Evolutionary conservation across 768 basidiomycete species (phyloP).

Genomic region (Trametes meyenii): DNA sequence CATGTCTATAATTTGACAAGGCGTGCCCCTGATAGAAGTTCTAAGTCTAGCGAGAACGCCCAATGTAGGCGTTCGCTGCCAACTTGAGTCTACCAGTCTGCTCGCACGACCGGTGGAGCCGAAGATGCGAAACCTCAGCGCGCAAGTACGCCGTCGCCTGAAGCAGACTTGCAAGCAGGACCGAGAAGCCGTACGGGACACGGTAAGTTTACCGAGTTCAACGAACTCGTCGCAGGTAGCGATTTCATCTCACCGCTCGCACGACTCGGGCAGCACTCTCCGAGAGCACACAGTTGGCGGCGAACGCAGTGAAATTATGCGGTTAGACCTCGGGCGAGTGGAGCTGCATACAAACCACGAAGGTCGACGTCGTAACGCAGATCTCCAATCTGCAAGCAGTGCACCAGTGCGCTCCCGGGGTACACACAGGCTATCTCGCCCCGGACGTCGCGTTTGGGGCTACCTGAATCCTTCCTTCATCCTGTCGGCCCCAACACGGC

Average conservation of each 20-base stretch:
- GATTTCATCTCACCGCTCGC: background rate
- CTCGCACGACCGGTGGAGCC: constrained; percentile 5
- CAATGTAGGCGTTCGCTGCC: background rate
- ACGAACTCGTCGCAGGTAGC: background rate
- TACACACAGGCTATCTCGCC: background rate
- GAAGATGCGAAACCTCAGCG: background rate
- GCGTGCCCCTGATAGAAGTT: constrained; percentile 9
- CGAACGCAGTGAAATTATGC: background rate
- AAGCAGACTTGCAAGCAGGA: background rate
- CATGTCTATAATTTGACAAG: constrained; percentile 3
- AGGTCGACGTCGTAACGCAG: background rate
- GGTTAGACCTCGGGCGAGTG: constrained; percentile 7
- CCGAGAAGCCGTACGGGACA: background rate
- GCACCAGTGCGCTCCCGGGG: background rate
- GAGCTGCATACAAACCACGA: background rate
- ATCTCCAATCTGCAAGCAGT: background rate
- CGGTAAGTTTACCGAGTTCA: constrained; percentile 9
- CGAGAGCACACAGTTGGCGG: background rate
- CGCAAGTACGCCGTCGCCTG: background rate
- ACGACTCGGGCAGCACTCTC: background rate
- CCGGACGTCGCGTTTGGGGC: background rate
- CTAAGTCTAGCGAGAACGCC: background rate
- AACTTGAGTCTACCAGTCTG: background rate
- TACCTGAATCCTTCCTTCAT: background rate
- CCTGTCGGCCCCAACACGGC: background rate